A percentile compares a stretch with the other conserved stretches of the same genome.
Conservation (phyloP, 768 basidiomycete species). For the Mycena olivaceomarginata region DNA sequence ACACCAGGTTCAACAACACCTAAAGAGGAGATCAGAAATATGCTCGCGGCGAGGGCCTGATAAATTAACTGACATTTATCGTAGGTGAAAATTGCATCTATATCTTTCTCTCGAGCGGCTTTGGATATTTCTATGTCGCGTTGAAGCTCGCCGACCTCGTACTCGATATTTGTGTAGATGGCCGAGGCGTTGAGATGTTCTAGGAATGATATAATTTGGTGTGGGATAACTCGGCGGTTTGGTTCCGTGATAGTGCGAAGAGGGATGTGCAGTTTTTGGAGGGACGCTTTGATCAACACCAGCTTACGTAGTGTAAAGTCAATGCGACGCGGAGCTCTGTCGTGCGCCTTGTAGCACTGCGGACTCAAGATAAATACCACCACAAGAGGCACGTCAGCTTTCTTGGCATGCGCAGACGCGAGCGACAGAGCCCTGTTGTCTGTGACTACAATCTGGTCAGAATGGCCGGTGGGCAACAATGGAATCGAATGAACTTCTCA, state of each 20-base stretch:
- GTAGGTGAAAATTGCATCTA: constrained; percentile 79
- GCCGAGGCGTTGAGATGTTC: constrained; percentile 69
- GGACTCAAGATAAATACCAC: constrained; percentile 89
- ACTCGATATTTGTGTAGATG: constrained; percentile 91
- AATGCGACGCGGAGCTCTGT: constrained; percentile 84
- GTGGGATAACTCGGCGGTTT: constrained; percentile 77
- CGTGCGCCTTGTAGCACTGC: constrained; percentile 91
- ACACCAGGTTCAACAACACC: constrained; percentile 84
- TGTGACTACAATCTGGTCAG: constrained; percentile 66
- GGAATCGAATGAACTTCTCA: constrained; percentile 72
- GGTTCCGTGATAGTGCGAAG: constrained; percentile 74
- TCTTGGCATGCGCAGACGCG: constrained; percentile 80
- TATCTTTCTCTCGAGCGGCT: constrained; percentile 69
- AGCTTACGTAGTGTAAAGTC: constrained; percentile 93
- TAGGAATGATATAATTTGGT: constrained; percentile 72
- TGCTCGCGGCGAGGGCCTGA: not conserved
- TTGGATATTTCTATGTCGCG: constrained; percentile 81
- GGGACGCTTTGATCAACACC: constrained; percentile 72
- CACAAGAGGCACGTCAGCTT: constrained; percentile 79
- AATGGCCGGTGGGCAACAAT: constrained; percentile 3
- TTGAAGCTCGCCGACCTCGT: constrained; percentile 93
- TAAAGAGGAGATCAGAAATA: constrained; percentile 3
- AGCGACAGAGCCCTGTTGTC: constrained; percentile 88
- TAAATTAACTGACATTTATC: constrained; percentile 71
- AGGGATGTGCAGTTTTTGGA: constrained; percentile 83